Conservation (phyloP, 768 basidiomycete genomes). For the Strobilomyces dryophilus region DNA sequence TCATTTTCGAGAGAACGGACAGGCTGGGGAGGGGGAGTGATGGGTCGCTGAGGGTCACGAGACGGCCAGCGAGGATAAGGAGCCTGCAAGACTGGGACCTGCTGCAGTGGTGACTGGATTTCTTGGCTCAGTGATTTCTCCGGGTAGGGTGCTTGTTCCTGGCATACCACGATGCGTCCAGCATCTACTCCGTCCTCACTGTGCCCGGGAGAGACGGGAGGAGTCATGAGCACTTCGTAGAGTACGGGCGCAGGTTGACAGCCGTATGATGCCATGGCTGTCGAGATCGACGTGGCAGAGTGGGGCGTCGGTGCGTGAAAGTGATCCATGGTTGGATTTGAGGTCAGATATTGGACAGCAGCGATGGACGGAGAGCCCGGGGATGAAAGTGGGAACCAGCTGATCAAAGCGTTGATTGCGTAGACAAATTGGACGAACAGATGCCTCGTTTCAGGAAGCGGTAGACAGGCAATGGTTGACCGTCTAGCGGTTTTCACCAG, state of each 20-base stretch:
- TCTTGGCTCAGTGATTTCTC: slow-evolving; percentile 11
- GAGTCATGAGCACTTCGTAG: slow-evolving; percentile 62
- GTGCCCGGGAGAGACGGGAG: slow-evolving; percentile 60
- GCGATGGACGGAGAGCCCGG: neutral
- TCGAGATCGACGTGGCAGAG: slow-evolving; percentile 9
- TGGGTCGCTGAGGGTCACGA: slow-evolving; percentile 1
- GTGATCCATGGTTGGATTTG: slow-evolving; percentile 23
- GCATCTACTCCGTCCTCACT: slow-evolving; percentile 37
- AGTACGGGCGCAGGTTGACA: slow-evolving; percentile 42
- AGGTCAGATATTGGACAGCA: neutral
- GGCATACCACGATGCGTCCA: slow-evolving; percentile 9
- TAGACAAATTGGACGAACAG: slow-evolving; percentile 10
- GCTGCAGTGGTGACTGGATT: slow-evolving; percentile 3
- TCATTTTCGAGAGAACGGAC: slow-evolving; percentile 67
- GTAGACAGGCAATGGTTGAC: neutral
- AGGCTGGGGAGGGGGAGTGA: slow-evolving; percentile 36
- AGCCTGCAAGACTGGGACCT: slow-evolving; percentile 3
- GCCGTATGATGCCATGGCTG: slow-evolving; percentile 20
- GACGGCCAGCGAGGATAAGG: slow-evolving; percentile 12
- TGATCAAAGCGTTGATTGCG: slow-evolving; percentile 1
- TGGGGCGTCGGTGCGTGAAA: slow-evolving; percentile 21
- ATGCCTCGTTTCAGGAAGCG: slow-evolving; percentile 10
- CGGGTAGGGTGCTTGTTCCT: slow-evolving; percentile 9
- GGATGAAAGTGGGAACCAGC: neutral
- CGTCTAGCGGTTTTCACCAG: slow-evolving; percentile 3